Conservation (phyloP, 495 filamentous ascomycete species). For the Talaromyces trachyspermus region DNA sequence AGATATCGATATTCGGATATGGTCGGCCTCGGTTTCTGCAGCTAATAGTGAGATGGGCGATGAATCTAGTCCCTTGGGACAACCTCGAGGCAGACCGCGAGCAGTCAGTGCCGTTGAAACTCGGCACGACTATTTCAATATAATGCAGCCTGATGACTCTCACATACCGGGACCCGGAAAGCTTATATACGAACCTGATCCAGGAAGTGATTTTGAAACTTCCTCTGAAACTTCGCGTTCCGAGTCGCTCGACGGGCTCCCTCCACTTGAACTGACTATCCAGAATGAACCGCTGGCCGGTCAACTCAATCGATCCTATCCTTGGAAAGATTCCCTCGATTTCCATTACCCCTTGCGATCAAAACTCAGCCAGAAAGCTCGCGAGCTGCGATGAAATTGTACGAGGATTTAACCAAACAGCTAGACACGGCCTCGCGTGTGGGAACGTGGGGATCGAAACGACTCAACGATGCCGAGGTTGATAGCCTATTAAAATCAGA, state of each 20-base stretch:
- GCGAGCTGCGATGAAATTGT: conserved; percentile 38
- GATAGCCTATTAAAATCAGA: conserved; percentile 48
- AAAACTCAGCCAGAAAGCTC: conserved; percentile 38
- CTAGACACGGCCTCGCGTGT: conserved; percentile 49
- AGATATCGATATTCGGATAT: conserved; percentile 37
- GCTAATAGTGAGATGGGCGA: conserved; percentile 36
- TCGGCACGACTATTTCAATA: conserved; percentile 36
- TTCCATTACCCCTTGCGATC: conserved; percentile 23
- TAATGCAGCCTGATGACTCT: conserved; percentile 16
- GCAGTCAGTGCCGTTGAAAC: conserved; percentile 42
- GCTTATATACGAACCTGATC: conserved; percentile 37
- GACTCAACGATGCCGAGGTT: conserved; percentile 54
- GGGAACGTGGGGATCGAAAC: conserved; percentile 67
- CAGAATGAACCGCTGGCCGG: conserved; percentile 19
- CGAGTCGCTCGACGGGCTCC: conserved; percentile 12
- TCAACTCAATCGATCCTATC: conserved; percentile 28
- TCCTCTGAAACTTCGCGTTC: conserved; percentile 14
- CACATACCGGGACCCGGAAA: conserved; percentile 40
- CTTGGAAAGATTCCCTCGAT: conserved; percentile 38
- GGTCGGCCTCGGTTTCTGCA: conserved; percentile 35
- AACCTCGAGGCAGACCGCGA: conserved; percentile 24
- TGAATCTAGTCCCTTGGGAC: conserved; percentile 15
- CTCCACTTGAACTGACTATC: conserved; percentile 15
- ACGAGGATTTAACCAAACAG: conserved; percentile 33
- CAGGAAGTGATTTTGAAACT: conserved; percentile 26